Percentiles rank a stretch among this genome's conserved stretches.
phyloP scores from a whole-genome alignment of 306 rosid genomes.

The Quercus robur region DNA sequence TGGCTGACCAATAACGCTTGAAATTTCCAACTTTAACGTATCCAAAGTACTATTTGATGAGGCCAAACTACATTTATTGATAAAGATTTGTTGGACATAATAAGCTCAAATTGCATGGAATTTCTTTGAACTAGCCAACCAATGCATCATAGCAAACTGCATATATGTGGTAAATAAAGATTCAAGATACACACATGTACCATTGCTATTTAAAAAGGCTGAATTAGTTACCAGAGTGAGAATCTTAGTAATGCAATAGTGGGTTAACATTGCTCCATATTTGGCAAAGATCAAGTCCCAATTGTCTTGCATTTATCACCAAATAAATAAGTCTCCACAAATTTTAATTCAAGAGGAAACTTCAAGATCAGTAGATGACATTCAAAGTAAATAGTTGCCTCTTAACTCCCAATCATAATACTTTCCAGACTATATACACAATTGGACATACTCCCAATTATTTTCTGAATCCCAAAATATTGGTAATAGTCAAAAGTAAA shows the following conservation, averaged over 20 bases:
- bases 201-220: background rate
- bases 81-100: background rate
- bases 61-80: background rate
- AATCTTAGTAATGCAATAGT: conserved; percentile 30
- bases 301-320: conserved; percentile 52
- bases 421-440: no score
- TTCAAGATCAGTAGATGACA: background rate
- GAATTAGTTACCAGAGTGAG: conserved; percentile 42
- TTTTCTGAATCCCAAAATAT: background rate
- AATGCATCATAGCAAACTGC: background rate
- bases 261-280: conserved; percentile 44
- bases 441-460: background rate
- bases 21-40: background rate
- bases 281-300: conserved; percentile 57
- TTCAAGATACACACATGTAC: background rate
- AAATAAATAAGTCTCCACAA: background rate
- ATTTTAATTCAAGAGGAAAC: background rate
- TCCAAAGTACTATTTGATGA: background rate
- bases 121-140: background rate
- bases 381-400: background rate
- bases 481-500: background rate
- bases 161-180: background rate
- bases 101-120: background rate
- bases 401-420: no score
- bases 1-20: background rate